Evolutionary conservation across 495 filamentous ascomycete species (phyloP), one percentile per base, ranked within the genome.

Genomic region (Penicillium samsonianum): DNA sequence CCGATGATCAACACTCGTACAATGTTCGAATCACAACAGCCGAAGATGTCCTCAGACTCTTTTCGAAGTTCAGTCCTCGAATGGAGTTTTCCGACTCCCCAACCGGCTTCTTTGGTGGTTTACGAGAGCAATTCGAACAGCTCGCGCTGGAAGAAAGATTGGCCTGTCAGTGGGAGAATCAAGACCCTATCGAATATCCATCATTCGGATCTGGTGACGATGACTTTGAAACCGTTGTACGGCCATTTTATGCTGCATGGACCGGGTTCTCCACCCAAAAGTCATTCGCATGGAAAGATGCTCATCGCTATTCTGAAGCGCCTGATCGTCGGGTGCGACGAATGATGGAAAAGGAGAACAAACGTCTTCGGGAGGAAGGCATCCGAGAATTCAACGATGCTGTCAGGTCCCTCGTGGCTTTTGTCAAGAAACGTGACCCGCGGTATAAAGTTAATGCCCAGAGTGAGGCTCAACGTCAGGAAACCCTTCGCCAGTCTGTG

Each of bases 301-400:
- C 77, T 45, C 93, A 93, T 67, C 84, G 87, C 35, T 80, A 87
- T 43, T 86, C 86, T 0, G 91, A 97, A 51, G 93, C 92, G 1
- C 91, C 90, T 11, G 94, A 99, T 73, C 86, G 94, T 50, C 84
- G 87, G 37, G 74, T 89, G 25, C 84, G 95, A 59, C 81, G 95
- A 48, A 63, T 90, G 57, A 94, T 98, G 85, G 95, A 97, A 68
- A 96, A 96, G 69, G 92, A 96, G 72, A 99, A 99, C 70, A 90
- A 85, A 61, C 86, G 85, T 42, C 72, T 89, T n/a, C 81, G 94
- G 55, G 90, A 96, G 9, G 88, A 90, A 37, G 90, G 83, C 2
- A 84, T 91, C 28, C 83, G 87, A 41, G 89, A 96, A 55, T 98
- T 93, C 75, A 98, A 96, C 73, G 91, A 96, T 60, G 87, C 90